These are phyloP conservation scores for Reutealis trisperma DNA, from an alignment of 345 rosid genomes.

Conservation along the genomic window DNA sequence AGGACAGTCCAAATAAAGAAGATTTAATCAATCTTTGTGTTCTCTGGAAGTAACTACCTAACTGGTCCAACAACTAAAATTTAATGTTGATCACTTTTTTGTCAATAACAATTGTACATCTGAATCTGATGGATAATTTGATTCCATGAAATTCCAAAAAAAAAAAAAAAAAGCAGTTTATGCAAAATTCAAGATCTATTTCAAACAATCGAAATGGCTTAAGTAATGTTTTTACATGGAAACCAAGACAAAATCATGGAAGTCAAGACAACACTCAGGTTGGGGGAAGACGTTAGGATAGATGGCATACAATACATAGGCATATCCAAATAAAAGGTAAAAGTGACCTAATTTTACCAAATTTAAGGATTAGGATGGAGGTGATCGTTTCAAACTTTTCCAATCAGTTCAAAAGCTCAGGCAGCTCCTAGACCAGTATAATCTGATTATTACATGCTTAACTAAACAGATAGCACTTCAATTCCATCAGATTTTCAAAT, in stretches of 20 bases:
- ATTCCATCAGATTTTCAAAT: not conserved
- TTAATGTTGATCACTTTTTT: not conserved
- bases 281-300: not conserved
- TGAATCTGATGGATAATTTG: not conserved
- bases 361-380: too few species aligned
- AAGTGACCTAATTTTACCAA: not conserved
- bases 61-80: not conserved
- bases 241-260: not conserved
- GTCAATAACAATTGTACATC: not conserved
- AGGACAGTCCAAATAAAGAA: not conserved
- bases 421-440: not conserved
- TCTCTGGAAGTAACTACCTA: not conserved
- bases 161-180: too few species aligned
- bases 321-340: not conserved
- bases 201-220: too few species aligned
- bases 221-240: too few species aligned
- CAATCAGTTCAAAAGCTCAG: not conserved
- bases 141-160: too few species aligned
- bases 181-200: too few species aligned
- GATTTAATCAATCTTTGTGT: not conserved
- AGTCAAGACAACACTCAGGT: not conserved
- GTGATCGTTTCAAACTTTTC: not conserved
- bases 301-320: not conserved
- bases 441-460: not conserved
- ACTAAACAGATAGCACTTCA: not conserved